Conservation (phyloP, 768 basidiomycete genomes). For the Lentinus brumalis region DNA sequence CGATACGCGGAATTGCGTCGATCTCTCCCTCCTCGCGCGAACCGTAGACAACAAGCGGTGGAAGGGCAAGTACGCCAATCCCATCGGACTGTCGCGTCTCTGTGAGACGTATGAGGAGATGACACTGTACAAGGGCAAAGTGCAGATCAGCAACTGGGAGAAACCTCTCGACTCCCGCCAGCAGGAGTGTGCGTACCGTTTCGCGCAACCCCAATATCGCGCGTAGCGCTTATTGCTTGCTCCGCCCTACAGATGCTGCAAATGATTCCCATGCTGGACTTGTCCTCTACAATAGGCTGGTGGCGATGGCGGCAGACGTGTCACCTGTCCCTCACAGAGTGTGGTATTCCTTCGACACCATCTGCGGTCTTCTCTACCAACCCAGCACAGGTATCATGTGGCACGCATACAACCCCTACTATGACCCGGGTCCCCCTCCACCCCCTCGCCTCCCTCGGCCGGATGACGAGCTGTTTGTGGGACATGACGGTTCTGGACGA, state of each 20-base stretch:
- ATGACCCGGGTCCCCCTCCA: constrained; percentile 72
- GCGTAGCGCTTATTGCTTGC: constrained; percentile 17
- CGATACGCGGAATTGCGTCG: constrained; percentile 56
- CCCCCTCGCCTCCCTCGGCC: constrained; percentile 38
- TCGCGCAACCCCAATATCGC: constrained; percentile 2
- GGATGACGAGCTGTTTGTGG: background rate
- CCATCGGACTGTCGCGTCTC: constrained; percentile 66
- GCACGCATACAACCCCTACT: constrained; percentile 62
- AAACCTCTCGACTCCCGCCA: constrained; percentile 44
- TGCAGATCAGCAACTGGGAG: constrained; percentile 77
- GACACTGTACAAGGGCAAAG: constrained; percentile 56
- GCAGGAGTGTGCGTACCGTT: constrained; percentile 57
- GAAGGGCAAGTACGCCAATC: constrained; percentile 66
- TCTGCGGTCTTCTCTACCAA: constrained; percentile 49
- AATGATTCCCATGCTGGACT: constrained; percentile 74
- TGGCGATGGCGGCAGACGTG: constrained; percentile 41
- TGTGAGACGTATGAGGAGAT: constrained; percentile 60
- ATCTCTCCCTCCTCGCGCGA: constrained; percentile 68
- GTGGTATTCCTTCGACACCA: constrained; percentile 61
- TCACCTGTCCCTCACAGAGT: constrained; percentile 35
- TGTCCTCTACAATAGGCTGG: constrained; percentile 49
- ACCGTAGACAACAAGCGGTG: constrained; percentile 70
- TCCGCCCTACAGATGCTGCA: constrained; percentile 53
- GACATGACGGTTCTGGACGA: background rate
- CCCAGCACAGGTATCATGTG: constrained; percentile 41